A percentile compares a stretch with the other conserved stretches of the same genome.
Evolutionary conservation across 441 rosid species (phyloP).

Genomic region (Daphne laureola): DNA sequence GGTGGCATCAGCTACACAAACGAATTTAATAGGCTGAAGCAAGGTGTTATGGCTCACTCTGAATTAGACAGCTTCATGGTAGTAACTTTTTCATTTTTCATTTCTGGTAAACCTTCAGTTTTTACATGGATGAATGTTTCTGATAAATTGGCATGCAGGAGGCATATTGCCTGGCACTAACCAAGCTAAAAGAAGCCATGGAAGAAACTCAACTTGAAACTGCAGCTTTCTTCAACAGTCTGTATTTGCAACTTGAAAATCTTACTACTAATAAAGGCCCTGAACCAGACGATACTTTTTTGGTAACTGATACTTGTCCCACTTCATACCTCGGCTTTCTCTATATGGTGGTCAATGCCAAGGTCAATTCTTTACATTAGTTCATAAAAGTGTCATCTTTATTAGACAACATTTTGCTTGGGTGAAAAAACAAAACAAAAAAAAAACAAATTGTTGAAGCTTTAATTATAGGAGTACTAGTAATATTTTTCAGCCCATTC

Average conservation of each 20-base stretch:
- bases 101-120: background rate
- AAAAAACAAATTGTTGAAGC: too few species aligned
- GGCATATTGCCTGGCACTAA: slow-evolving; percentile 38
- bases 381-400: too few species aligned
- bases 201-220: slow-evolving; percentile 47
- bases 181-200: slow-evolving; percentile 40
- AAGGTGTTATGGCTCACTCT: slow-evolving; percentile 22
- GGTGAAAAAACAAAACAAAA: background rate
- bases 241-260: slow-evolving; percentile 44
- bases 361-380: too few species aligned
- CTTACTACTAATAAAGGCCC: slow-evolving; percentile 15
- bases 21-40: slow-evolving; percentile 5
- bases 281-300: slow-evolving; percentile 13
- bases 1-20: slow-evolving; percentile 17
- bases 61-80: slow-evolving; percentile 50
- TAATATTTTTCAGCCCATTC: too few species aligned
- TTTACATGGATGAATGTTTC: background rate
- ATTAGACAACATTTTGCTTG: background rate
- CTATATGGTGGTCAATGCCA: too few species aligned
- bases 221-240: slow-evolving; percentile 32
- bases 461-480: too few species aligned
- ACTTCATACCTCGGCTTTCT: too few species aligned
- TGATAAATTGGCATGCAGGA: slow-evolving; percentile 23
- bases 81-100: background rate
- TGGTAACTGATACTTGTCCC: background rate